Conservation (phyloP, 2,329 filamentous ascomycete genomes). For the Exophiala spinifera region DNA sequence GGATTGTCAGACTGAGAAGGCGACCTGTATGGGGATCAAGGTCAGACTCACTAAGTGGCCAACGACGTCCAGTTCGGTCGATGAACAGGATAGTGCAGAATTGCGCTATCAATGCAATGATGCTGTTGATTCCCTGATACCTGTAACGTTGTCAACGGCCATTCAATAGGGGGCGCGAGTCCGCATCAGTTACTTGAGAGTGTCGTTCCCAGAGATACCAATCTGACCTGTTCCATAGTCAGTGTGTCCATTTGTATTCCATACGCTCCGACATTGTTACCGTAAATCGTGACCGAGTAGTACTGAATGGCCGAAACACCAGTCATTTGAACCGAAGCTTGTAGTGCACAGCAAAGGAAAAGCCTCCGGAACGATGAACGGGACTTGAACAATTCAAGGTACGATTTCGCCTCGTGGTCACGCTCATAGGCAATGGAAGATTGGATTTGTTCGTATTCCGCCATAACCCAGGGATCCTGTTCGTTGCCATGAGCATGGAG, state of each 20-base stretch:
- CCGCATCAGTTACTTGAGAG: conserved; percentile 53
- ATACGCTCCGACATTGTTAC: not conserved
- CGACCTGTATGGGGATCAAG: too few relatives aligned
- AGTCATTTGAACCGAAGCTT: conserved; percentile 73
- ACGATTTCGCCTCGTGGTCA: conserved; percentile 67
- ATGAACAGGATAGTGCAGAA: conserved; percentile 63
- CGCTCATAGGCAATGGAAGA: conserved; percentile 64
- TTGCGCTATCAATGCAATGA: conserved; percentile 68
- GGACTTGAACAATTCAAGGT: conserved; percentile 64
- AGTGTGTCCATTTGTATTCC: conserved; percentile 41
- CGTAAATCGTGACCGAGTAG: conserved; percentile 65
- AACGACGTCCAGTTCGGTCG: conserved; percentile 67
- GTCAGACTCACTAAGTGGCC: conserved; percentile 54
- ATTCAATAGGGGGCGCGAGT: too few relatives aligned
- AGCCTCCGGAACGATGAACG: conserved; percentile 67
- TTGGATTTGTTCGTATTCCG: conserved; percentile 70
- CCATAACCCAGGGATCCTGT: conserved; percentile 66
- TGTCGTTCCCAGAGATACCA: conserved; percentile 62
- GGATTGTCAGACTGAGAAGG: too few relatives aligned
- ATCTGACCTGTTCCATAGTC: conserved; percentile 48
- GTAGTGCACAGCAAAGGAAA: conserved; percentile 66
- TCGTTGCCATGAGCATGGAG: conserved; percentile 68
- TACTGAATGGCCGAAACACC: conserved; percentile 74
- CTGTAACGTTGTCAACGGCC: too few relatives aligned
- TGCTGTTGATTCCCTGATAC: conserved; percentile 69